A percentile compares a stretch with the other conserved stretches of the same genome.
Evolutionary conservation across 1,139 yeast species (phyloP).

Genomic region (Pichia sp.): DNA sequence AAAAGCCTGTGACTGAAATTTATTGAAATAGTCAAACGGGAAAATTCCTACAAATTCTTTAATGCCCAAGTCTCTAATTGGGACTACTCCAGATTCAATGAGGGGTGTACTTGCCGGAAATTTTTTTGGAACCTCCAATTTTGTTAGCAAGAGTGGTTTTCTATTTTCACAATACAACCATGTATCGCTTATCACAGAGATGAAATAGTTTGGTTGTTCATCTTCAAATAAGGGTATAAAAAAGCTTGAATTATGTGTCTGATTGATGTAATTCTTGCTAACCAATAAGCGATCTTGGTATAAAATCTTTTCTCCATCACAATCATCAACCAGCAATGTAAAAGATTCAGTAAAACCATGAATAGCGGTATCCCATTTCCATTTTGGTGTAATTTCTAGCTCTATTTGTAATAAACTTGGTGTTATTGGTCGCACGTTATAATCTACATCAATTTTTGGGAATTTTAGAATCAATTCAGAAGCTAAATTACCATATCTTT

Average conservation of each 20-base stretch:
- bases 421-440: slow-evolving; percentile 72
- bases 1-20: slow-evolving; percentile 67
- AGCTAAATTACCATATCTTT: slow-evolving; percentile 56
- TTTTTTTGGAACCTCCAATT: slow-evolving; percentile 58
- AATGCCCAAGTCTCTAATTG: slow-evolving; percentile 42
- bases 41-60: slow-evolving; percentile 43
- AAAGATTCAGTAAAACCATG: slow-evolving; percentile 69
- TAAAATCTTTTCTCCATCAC: slow-evolving; percentile 72
- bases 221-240: slow-evolving; percentile 56
- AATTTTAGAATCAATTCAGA: slow-evolving; percentile 61
- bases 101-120: slow-evolving; percentile 59
- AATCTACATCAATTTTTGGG: slow-evolving; percentile 56
- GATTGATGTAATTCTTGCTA: slow-evolving; percentile 40
- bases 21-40: slow-evolving; percentile 51
- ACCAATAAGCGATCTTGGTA: slow-evolving; percentile 52
- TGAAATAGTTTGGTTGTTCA: slow-evolving; percentile 69
- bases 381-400: slow-evolving; percentile 60
- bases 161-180: slow-evolving; percentile 78
- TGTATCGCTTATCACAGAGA: slow-evolving; percentile 66
- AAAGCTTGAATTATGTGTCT: slow-evolving; percentile 57
- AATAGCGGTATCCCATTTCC: slow-evolving; percentile 63
- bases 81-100: slow-evolving; percentile 44
- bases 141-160: slow-evolving; percentile 53
- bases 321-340: slow-evolving; percentile 68
- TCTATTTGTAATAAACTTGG: slow-evolving; percentile 59